phyloP scores from a whole-genome alignment of 352 stramenopile genomes.

The Plasmopara halstedii region DNA sequence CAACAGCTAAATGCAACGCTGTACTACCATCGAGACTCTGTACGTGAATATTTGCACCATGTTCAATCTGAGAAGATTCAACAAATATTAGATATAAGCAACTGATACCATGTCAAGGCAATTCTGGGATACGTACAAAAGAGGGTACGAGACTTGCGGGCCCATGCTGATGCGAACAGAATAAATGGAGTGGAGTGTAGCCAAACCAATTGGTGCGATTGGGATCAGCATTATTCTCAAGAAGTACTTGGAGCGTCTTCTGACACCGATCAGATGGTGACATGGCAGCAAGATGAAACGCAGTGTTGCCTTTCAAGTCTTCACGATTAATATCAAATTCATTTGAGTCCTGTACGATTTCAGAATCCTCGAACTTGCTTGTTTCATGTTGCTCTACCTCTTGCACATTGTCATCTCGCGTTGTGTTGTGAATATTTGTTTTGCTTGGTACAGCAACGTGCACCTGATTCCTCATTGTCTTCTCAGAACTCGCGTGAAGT shows the following conservation, averaged over 20 bases:
- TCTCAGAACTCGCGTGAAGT: slow-evolving; percentile 60
- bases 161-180: slow-evolving; percentile 72
- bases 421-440: too few species aligned
- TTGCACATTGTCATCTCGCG: slow-evolving; percentile 9
- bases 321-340: slow-evolving; percentile 72
- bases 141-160: slow-evolving; percentile 62
- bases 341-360: slow-evolving; percentile 10
- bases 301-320: slow-evolving; percentile 79
- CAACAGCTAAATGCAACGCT: slow-evolving; percentile 72
- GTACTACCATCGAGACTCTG: slow-evolving; percentile 82
- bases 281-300: slow-evolving; percentile 78
- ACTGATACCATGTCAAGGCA: neutral
- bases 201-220: slow-evolving; percentile 80
- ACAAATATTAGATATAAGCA: too few species aligned
- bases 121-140: slow-evolving; percentile 55
- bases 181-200: slow-evolving; percentile 80
- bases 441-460: neutral
- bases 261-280: slow-evolving; percentile 70
- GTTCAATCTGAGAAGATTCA: slow-evolving; percentile 49
- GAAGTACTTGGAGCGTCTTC: slow-evolving; percentile 71
- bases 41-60: slow-evolving; percentile 64
- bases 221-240: slow-evolving; percentile 74
- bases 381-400: slow-evolving; percentile 3
- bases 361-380: neutral
- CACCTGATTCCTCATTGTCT: slow-evolving; percentile 2